Evolutionary conservation across 1,284 basidiomycete genomes (phyloP), one percentile per base, ranked within the genome.

Genomic region (Afroboletus lepidellus): DNA sequence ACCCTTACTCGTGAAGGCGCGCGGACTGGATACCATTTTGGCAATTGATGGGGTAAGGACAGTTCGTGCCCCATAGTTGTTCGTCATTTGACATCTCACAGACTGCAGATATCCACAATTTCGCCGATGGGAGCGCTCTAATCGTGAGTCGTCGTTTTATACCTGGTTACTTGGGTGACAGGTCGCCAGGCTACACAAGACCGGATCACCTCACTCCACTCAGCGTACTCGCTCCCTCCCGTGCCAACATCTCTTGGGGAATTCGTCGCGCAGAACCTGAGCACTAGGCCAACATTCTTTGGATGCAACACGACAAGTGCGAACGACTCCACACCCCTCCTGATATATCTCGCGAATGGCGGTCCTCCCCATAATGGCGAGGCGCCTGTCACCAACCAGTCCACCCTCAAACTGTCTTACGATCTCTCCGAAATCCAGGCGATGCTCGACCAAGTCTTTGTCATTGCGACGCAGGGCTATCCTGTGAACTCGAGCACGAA

Each of bases 1-100:
- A 57, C 81, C 82, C 0, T 64, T 85, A 29, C 68, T 84, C 7
- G 77, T 81, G 42, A 72, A 75, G 46, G 76, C 76, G 2, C 72
- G 83, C 33, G 66, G 62, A 0, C 56, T 84, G 16, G 83, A 85
- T 57, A 65, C 34, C 13, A 74, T 85, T 48, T 52, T 85, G 29
- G 81, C 75, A 0, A 72, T 83, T 20, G 83, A 85, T 59, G 75
- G 68, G 18, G 74, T 75, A 55, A 59, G 73, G 53, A 2, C 6
- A 15, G 3, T 13, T 2, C n/a, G 33, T 13, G 11, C 0, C 20
- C 13, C 36, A 23, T n/a, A n/a, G 16, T 41, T 18, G 7, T n/a
- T 16, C 5, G 15, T 36, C 8, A 33, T 33, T 24, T 42, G 8
- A 50, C 38, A 6, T 8, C 11, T 18, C 12, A 15, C 53, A 77